Conservation (phyloP, 257 asterid species). For the Penstemon barbatus region DNA sequence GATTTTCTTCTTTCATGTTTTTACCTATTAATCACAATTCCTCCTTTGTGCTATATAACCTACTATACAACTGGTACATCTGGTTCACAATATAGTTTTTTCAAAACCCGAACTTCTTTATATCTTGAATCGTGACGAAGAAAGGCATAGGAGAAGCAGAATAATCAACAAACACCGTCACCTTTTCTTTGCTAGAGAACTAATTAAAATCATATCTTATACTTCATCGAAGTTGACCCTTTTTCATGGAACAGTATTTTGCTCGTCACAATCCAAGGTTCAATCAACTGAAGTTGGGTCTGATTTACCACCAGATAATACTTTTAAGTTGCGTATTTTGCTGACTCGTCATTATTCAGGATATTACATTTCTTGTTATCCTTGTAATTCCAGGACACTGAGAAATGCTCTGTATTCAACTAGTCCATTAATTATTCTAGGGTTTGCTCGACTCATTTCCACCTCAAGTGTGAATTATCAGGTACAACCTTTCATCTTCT, state of each 20-base stretch:
- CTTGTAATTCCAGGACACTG: constrained; percentile 55
- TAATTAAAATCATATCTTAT: not conserved
- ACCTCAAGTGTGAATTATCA: constrained; percentile 86
- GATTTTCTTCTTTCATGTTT: too few species aligned
- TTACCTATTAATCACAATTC: too few species aligned
- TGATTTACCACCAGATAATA: not conserved
- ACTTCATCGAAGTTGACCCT: not conserved
- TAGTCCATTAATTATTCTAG: constrained; percentile 77
- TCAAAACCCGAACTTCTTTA: not conserved
- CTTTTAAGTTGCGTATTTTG: constrained; percentile 20
- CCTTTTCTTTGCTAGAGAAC: not conserved
- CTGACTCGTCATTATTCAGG: constrained; percentile 24
- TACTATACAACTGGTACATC: not conserved
- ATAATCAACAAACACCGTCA: not conserved
- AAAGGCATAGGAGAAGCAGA: not conserved
- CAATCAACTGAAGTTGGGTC: not conserved
- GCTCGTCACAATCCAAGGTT: not conserved
- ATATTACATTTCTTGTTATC: constrained; percentile 28
- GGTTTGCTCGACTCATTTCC: constrained; percentile 78
- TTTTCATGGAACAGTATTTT: not conserved
- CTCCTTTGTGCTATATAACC: too few species aligned
- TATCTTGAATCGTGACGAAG: not conserved
- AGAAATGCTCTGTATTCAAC: constrained; percentile 55
- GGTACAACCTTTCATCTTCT: constrained; percentile 40
- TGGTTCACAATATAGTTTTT: not conserved